Evolutionary conservation across 768 basidiomycete genomes (phyloP).

Genomic region (Naematelia encephala): DNA sequence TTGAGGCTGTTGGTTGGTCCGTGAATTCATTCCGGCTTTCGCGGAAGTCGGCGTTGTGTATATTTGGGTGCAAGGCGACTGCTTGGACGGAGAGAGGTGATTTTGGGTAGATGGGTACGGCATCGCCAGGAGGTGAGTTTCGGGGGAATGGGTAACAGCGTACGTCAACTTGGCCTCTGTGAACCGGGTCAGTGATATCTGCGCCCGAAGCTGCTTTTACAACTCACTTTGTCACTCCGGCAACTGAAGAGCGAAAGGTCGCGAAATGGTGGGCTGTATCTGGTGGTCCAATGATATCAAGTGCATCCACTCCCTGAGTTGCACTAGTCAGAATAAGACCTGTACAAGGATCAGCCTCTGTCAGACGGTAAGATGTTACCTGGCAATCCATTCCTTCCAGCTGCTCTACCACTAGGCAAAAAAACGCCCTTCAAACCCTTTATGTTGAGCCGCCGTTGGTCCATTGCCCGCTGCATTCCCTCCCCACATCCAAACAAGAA

Average conservation of each 20-base stretch:
- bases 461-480: constrained; percentile 68
- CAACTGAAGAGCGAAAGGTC: constrained; percentile 61
- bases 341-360: constrained; percentile 38
- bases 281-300: constrained; percentile 68
- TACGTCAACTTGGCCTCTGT: neutral
- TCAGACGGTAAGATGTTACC: constrained; percentile 55
- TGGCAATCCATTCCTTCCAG: constrained; percentile 67
- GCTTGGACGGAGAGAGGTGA: neutral
- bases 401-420: constrained; percentile 62
- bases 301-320: constrained; percentile 61
- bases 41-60: neutral
- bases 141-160: neutral
- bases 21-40: neutral
- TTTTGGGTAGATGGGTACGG: neutral
- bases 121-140: neutral
- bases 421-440: constrained; percentile 69
- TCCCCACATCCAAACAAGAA: constrained; percentile 89
- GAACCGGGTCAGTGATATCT: neutral
- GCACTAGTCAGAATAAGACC: constrained; percentile 77
- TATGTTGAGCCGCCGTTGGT: constrained; percentile 66
- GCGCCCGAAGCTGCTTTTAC: too few relatives aligned
- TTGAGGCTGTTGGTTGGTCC: neutral
- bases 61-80: neutral
- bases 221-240: constrained; percentile 58
- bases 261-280: constrained; percentile 70